Base-by-base conservation (phyloP, 352 stramenopile species). In the Pythium periplocum region DNA sequence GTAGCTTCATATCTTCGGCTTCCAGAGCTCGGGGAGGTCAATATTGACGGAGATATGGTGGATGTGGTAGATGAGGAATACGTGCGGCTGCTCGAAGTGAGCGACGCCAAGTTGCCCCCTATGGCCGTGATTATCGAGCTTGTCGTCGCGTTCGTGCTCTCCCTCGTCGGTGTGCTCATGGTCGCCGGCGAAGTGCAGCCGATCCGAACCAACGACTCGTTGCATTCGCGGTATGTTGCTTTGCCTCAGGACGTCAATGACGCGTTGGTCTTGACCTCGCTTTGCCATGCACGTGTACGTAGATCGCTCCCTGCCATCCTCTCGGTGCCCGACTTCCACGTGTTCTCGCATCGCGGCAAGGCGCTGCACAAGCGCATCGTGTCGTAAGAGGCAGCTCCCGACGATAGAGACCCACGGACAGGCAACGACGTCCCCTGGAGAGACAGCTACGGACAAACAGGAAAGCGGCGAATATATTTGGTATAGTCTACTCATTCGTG, bases 341-440 rank as follows among this genome's bases (percentile, higher is more conserved):
- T 90, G 62, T 92, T 89, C 66, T 90, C 88, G 64, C 82, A 92
- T 65, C 78, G 82, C 57, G 78, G 69, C 51, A 82, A 86, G 62
- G 70, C 78, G 39, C 68, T 92, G 41, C 76, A 86, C 71, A 88
- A 86, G 61, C 77, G 74, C 42, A 67, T 86, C 40, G 71, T 48
- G 7, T 61, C 66, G 38, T 69, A 69, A 45, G 51, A 6, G 38
- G 12, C 38, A 26, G 17, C 17, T 0, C 17, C 17, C 17, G 17
- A 26, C 17, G 17, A 26, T 26, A 26, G 17, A 26, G 17, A 26
- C 17, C 17, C 17, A 26, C 17, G 17, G 17, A 26, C 17, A 26
- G 17, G 17, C 17, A 26, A 26, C 17, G 17, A 26, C 17, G 17
- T 26, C 17, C 17, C 17, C 17, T 26, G 17, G 17, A 26, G 17